phyloP scores from a whole-genome alignment of 257 asterid species.

The Cinchona pubescens region DNA sequence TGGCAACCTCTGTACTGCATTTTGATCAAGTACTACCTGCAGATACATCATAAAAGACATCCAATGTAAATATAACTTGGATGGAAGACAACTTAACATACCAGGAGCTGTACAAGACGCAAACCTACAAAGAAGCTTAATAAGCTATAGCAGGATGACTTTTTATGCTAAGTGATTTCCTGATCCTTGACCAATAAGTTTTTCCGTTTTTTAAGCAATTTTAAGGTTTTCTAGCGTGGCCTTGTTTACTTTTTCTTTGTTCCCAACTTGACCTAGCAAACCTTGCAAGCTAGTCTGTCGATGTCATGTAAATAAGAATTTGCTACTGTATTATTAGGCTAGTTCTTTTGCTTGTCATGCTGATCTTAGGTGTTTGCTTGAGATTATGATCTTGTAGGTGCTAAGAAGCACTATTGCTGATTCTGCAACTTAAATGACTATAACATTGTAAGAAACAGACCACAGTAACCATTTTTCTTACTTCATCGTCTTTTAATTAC shows the following conservation, averaged over 20 bases:
- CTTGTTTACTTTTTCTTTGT: neutral
- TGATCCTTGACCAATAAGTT: slow-evolving; percentile 10
- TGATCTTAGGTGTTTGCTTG: neutral
- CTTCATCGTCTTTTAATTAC: neutral
- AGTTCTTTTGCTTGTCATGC: neutral
- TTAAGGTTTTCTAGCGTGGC: neutral
- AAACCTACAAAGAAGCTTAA: neutral
- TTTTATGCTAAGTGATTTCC: neutral
- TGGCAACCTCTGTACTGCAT: slow-evolving; percentile 77
- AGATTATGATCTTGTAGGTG: neutral
- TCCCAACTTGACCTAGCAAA: neutral
- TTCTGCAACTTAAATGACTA: neutral
- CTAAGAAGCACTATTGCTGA: neutral
- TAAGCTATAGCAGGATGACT: neutral
- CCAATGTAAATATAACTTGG: slow-evolving; percentile 10
- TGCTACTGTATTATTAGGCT: neutral
- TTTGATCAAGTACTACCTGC: slow-evolving; percentile 38
- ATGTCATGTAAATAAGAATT: slow-evolving; percentile 3
- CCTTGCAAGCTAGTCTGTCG: neutral
- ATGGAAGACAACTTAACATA: slow-evolving; percentile 8
- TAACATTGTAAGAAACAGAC: too few species aligned
- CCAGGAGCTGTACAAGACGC: neutral
- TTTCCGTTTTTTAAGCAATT: slow-evolving; percentile 8
- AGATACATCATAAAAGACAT: slow-evolving; percentile 17
- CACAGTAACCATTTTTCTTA: neutral